Base-by-base conservation (phyloP, 306 rosid genomes). In the Acacia crassicarpa region DNA sequence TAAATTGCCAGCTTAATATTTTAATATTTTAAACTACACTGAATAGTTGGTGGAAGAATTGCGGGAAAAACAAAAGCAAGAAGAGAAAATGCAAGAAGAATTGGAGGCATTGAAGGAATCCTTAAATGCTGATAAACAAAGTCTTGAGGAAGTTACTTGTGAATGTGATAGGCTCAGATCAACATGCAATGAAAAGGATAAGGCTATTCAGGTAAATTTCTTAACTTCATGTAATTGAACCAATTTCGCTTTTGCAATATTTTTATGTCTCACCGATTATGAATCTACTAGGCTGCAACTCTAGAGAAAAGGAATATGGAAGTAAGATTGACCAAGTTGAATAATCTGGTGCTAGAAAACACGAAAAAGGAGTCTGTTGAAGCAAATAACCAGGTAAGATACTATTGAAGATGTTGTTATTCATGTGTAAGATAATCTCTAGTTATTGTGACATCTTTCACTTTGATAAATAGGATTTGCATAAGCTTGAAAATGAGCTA, bases 241-340 rank as follows among this genome's bases (percentile, higher is more conserved):
- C 71, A 78, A 22, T 61, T 43, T 72, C 56, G 30, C 23, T 19
- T 63, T 67, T 71, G 65, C 43, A 32, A 23, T 51, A 35, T 46
- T 78, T 59, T 32, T 19, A 27, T 30, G 41, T 62, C 45, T 85
- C 41, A 84, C 35, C 13, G 77, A 69, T 79, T 67, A 10, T 74
- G 45, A 78, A 84, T 86, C 45, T 81, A 43, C 83, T 87, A 95
- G 99, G 92, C 77, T 80, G 85, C 89, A 74, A 79, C 87, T 32
- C 74, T 81, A 40, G 99, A 91, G 82, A 95, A 89, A 85, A 90
- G 85, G 80, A 84, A 83, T 79, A 49, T 93, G 91, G 99, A 95
- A 85, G 85, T 84, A 46, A 91, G 87, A 85, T 78, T 95, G 75
- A 84, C 81, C 32, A 86, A 90, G 83, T 85, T 95, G 91, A 87